Conservation (phyloP, 2,329 filamentous ascomycete species). For the Aspergillus brunneoviolaceus region DNA sequence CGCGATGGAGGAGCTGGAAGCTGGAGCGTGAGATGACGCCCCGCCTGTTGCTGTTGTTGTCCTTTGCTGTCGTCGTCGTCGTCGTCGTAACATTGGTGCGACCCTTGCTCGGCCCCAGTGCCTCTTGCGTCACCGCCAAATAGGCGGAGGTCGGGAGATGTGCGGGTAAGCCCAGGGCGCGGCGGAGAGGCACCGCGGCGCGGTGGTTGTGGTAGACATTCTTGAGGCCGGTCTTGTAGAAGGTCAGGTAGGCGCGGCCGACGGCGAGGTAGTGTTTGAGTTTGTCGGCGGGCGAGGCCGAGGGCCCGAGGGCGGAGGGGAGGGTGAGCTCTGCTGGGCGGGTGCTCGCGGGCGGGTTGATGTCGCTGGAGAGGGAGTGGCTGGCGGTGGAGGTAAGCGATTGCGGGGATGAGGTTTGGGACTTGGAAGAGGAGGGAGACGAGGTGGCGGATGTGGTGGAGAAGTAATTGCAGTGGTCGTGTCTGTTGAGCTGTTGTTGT, state of each 20-base stretch:
- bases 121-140: neutral
- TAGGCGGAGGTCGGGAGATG: conserved; percentile 38
- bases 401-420: conserved; percentile 10
- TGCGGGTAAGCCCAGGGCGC: conserved; percentile 30
- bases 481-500: neutral
- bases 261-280: conserved; percentile 43
- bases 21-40: conserved; percentile 59
- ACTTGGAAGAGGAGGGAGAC: conserved; percentile 7
- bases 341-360: conserved; percentile 74
- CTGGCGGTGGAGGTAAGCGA: conserved; percentile 21
- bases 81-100: neutral
- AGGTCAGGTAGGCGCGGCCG: conserved; percentile 74
- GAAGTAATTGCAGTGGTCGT: neutral
- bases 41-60: no score
- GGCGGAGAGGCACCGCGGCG: conserved; percentile 33
- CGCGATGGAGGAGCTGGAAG: conserved; percentile 68
- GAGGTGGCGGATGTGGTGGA: neutral
- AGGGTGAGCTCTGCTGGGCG: conserved; percentile 68
- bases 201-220: conserved; percentile 68
- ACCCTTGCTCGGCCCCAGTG: no score
- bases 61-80: no score
- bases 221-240: conserved; percentile 85
- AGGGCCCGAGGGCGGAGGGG: conserved; percentile 53
- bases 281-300: conserved; percentile 42
- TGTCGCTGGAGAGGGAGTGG: conserved; percentile 22